These are phyloP conservation scores for Dictyostelium brefeldianum DNA, from an alignment of 78 protist species.

Conservation along the genomic window DNA sequence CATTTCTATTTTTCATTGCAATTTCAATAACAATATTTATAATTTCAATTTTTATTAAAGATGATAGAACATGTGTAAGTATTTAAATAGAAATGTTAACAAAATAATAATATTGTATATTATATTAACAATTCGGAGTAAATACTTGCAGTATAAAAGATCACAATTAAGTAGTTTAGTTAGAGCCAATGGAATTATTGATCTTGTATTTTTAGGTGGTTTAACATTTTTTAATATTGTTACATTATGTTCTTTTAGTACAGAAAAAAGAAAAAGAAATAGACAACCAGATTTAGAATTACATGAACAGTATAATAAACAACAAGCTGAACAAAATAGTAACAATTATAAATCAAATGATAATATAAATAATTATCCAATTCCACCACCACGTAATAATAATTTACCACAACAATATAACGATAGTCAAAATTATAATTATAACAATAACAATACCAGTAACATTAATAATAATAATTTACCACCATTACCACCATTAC, in stretches of 20 bases:
- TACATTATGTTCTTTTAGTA: not conserved
- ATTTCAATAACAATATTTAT: not conserved
- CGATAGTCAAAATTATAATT: not conserved
- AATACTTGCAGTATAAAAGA: not conserved
- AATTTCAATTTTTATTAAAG: slow-evolving; percentile 5
- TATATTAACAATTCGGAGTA: no score
- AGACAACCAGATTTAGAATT: not conserved
- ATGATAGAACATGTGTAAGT: not conserved
- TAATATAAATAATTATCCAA: slow-evolving; percentile 1
- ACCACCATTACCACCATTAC: slow-evolving; percentile 11
- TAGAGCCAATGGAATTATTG: not conserved
- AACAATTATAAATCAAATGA: slow-evolving; percentile 10
- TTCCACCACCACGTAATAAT: not conserved
- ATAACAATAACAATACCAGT: slow-evolving; percentile 5
- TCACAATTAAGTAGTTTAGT: slow-evolving; percentile 3
- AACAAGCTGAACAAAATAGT: not conserved
- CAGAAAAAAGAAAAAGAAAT: not conserved
- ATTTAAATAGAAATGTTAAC: no score
- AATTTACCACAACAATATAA: not conserved
- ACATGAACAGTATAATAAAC: not conserved
- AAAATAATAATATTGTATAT: no score
- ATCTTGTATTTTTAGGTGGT: slow-evolving; percentile 8
- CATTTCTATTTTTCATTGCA: not conserved
- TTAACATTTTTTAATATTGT: slow-evolving; percentile 16
- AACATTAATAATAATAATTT: not conserved